phyloP scores from a whole-genome alignment of 1,284 basidiomycete species.

The Sparassis latifolia region DNA sequence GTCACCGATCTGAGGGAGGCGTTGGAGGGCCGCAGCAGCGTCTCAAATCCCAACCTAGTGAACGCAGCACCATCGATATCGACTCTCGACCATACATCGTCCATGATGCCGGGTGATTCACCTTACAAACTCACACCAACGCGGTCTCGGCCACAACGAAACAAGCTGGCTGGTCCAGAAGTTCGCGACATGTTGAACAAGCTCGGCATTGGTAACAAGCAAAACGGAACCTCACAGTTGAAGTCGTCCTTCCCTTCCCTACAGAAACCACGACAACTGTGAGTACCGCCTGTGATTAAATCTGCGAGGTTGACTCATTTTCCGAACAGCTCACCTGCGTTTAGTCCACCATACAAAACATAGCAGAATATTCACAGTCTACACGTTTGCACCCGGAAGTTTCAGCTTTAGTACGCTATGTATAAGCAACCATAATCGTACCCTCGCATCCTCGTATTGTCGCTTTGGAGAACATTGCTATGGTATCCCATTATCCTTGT shows the following conservation, averaged over 20 bases:
- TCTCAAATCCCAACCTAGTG: slow-evolving; percentile 65
- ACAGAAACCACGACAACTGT: slow-evolving; percentile 36
- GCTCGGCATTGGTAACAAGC: slow-evolving; percentile 64
- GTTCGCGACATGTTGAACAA: slow-evolving; percentile 73
- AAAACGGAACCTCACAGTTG: slow-evolving; percentile 49
- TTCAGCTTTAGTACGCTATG: too few relatives aligned
- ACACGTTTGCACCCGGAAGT: slow-evolving; percentile 2
- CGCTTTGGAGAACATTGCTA: background rate
- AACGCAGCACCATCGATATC: slow-evolving; percentile 60
- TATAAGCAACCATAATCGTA: too few relatives aligned
- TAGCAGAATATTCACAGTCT: slow-evolving; percentile 1
- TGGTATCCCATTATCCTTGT: slow-evolving; percentile 8
- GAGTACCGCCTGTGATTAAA: slow-evolving; percentile 6
- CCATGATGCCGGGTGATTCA: slow-evolving; percentile 37
- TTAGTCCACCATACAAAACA: slow-evolving; percentile 25
- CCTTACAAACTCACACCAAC: slow-evolving; percentile 35
- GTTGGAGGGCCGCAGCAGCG: slow-evolving; percentile 71
- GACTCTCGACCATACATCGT: slow-evolving; percentile 62
- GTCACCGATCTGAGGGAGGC: slow-evolving; percentile 84
- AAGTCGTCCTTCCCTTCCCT: slow-evolving; percentile 61
- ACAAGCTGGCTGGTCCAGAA: slow-evolving; percentile 49
- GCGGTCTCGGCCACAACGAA: slow-evolving; percentile 47
- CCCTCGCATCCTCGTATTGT: too few relatives aligned
- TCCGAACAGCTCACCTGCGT: slow-evolving; percentile 12
- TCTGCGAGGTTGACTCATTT: background rate